Evolutionary conservation across 306 rosid species (phyloP).

Genomic region (Begonia masoniana): DNA sequence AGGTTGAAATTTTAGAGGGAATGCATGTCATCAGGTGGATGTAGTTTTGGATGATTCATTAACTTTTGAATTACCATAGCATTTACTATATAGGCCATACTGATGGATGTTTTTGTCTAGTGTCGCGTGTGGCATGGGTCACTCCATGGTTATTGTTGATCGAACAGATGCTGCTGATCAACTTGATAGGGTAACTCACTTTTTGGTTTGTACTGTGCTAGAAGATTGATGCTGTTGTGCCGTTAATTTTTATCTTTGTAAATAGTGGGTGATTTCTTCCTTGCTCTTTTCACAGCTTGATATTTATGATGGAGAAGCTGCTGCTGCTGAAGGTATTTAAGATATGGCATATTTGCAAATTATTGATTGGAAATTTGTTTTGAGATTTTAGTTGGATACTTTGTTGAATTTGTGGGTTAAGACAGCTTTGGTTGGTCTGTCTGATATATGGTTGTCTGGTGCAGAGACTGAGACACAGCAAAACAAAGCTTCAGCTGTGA

Average conservation of each 20-base stretch:
- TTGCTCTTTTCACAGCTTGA: conserved; percentile 52
- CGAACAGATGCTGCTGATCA: conserved; percentile 55
- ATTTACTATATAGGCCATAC: conserved; percentile 3
- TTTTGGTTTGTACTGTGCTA: too few species aligned
- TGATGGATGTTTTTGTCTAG: conserved; percentile 29
- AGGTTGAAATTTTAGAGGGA: conserved; percentile 89
- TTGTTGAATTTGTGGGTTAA: too few species aligned
- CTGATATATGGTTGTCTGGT: not conserved
- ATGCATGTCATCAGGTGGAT: conserved; percentile 73
- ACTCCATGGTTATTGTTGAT: conserved; percentile 87
- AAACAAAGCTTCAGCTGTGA: conserved; percentile 22
- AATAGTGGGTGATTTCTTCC: conserved; percentile 9
- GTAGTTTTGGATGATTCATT: not conserved
- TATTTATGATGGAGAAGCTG: conserved; percentile 61
- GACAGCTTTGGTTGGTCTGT: too few species aligned
- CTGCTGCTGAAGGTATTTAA: conserved; percentile 60
- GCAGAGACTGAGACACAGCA: conserved; percentile 40
- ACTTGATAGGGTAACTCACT: conserved; percentile 65
- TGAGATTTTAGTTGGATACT: too few species aligned
- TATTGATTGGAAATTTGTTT: not conserved
- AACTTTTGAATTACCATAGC: not conserved
- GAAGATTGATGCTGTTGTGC: not conserved
- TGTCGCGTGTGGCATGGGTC: conserved; percentile 84
- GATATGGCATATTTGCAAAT: conserved; percentile 8
- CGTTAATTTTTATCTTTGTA: conserved; percentile 2